A percentile compares a stretch with the other conserved stretches of the same genome.
phyloP scores from a whole-genome alignment of 495 filamentous ascomycete genomes.

The Chaetomium fimeti region DNA sequence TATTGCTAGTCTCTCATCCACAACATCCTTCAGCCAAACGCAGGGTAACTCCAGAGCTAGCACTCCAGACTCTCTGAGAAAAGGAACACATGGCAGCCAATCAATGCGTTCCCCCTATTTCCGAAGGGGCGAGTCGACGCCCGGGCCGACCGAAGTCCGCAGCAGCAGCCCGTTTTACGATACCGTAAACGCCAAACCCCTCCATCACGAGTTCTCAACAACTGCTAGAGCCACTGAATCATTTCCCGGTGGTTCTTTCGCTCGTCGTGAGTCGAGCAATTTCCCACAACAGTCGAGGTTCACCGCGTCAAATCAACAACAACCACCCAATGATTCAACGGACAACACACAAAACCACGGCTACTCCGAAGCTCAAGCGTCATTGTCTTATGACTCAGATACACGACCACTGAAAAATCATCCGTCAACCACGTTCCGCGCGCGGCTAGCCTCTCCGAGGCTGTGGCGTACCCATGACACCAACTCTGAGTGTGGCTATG shows the following conservation, averaged over 20 bases:
- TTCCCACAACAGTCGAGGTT: neutral
- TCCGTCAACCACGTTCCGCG: neutral
- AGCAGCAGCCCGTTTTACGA: neutral
- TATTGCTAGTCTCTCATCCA: neutral
- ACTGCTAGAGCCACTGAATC: neutral
- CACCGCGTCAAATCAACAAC: neutral
- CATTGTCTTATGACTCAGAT: no score
- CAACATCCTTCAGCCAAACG: neutral
- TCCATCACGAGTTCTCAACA: neutral
- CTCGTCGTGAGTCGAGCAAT: no score
- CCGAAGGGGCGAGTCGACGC: neutral
- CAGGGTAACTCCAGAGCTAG: neutral
- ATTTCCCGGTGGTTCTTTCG: neutral
- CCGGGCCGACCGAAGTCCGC: neutral
- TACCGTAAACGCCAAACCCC: neutral
- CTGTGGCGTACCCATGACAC: no score
- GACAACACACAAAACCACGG: neutral
- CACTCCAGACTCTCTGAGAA: neutral
- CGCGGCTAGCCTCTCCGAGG: no score
- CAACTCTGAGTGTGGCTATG: neutral
- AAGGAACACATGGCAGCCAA: neutral
- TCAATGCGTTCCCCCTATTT: constrained; percentile 2
- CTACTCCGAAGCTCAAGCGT: no score
- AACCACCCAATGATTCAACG: neutral
- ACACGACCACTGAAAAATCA: neutral